phyloP scores from a whole-genome alignment of 768 basidiomycete species.

The Podaxis sp. region DNA sequence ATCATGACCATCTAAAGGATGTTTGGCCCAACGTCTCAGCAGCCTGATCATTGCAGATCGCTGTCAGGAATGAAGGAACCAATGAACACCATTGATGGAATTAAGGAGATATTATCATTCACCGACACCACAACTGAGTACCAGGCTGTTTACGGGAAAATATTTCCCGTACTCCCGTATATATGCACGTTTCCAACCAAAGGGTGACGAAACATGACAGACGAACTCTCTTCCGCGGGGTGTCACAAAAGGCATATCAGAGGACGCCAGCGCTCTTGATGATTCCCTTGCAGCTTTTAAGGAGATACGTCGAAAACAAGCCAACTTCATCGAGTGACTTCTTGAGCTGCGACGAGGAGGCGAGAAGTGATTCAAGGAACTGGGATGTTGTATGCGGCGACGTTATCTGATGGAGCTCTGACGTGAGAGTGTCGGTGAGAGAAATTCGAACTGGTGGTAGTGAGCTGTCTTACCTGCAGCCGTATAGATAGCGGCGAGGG shows the following conservation, averaged over 20 bases:
- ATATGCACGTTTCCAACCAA: no score
- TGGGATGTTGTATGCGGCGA: constrained; percentile 65
- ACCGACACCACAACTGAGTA: no score
- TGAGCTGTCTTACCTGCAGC: constrained; percentile 52
- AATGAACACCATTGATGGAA: no score
- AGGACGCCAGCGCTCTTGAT: constrained; percentile 63
- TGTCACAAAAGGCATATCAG: constrained; percentile 15
- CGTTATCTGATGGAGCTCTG: constrained; percentile 80
- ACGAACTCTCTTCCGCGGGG: no score
- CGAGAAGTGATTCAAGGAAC: constrained; percentile 68
- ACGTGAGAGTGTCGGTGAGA: not conserved
- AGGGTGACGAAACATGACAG: no score
- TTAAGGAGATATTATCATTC: no score
- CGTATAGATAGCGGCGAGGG: constrained; percentile 65
- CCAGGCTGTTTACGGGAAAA: no score
- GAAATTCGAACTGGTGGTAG: not conserved
- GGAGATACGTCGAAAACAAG: constrained; percentile 58
- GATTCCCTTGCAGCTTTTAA: constrained; percentile 72
- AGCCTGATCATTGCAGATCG: no score
- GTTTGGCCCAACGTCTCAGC: no score
- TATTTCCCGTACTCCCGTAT: no score
- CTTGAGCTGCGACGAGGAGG: constrained; percentile 42
- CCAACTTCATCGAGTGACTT: constrained; percentile 49
- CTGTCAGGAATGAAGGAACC: no score
- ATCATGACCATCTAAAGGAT: no score